These are phyloP conservation scores for Nakataea oryzae DNA, from an alignment of 2,329 filamentous ascomycete species.

Conservation along the genomic window DNA sequence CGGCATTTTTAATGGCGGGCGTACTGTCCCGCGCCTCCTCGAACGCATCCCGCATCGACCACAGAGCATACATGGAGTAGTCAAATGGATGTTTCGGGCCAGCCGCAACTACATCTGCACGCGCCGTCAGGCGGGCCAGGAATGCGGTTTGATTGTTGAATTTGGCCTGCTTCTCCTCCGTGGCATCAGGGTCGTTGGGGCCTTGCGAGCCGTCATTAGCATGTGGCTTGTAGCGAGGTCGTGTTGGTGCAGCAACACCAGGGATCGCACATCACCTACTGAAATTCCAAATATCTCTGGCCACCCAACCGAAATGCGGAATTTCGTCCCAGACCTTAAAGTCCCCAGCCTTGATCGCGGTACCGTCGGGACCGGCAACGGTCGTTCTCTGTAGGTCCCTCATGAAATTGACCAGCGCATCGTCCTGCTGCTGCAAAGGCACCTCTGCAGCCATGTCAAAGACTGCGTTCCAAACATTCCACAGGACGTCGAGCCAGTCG, in stretches of 20 bases:
- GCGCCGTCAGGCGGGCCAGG: constrained; percentile 15
- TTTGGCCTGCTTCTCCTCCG: constrained; percentile 4
- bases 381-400: constrained; percentile 9
- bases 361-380: constrained; percentile 8
- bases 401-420: constrained; percentile 13
- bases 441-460: constrained; percentile 13
- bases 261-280: constrained; percentile 9
- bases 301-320: constrained; percentile 15
- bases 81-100: constrained; percentile 10
- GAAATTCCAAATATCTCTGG: constrained; percentile 16
- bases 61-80: constrained; percentile 17
- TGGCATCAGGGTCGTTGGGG: constrained; percentile 8
- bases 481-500: constrained; percentile 10
- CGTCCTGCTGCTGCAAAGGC: constrained; percentile 10
- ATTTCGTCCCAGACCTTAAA: constrained; percentile 17
- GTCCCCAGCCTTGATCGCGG: constrained; percentile 9
- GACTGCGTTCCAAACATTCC: constrained; percentile 11
- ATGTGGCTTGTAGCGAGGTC: neutral
- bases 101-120: constrained; percentile 1
- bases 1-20: constrained; percentile 11
- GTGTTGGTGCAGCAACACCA: neutral
- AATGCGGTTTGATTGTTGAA: constrained; percentile 14
- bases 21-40: constrained; percentile 10
- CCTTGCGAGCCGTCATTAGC: constrained; percentile 5
- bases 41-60: constrained; percentile 16